Conservation (phyloP, 2,329 filamentous ascomycete species). For the Botrytis fabae region DNA sequence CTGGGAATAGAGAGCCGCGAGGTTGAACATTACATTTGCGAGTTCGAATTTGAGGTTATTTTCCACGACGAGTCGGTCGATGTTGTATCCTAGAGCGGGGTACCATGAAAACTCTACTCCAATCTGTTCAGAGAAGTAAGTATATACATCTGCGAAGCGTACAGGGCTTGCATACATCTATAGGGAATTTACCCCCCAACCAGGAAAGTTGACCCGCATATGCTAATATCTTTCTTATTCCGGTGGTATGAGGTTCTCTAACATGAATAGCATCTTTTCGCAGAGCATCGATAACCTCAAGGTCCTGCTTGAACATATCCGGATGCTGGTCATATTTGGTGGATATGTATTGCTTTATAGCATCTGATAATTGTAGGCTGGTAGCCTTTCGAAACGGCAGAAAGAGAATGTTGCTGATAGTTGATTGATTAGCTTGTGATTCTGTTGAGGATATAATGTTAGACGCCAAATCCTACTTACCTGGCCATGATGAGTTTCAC, state of each 20-base stretch:
- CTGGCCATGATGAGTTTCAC: conserved; percentile 17
- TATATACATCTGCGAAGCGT: conserved; percentile 17
- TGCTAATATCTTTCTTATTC: conserved; percentile 81
- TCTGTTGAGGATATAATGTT: too few species aligned
- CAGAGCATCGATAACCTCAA: conserved; percentile 80
- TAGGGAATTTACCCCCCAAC: conserved; percentile 93
- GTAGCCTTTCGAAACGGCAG: conserved; percentile 82
- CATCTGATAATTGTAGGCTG: conserved; percentile 72
- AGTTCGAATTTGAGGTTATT: conserved; percentile 79
- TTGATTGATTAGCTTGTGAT: conserved; percentile 20
- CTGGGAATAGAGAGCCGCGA: conserved; percentile 90
- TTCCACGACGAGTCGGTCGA: conserved; percentile 65
- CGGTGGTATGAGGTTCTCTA: conserved; percentile 82
- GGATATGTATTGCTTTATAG: conserved; percentile 93
- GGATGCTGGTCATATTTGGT: conserved; percentile 98
- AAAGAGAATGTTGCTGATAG: conserved; percentile 40
- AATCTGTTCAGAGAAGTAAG: conserved; percentile 55
- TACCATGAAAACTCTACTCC: conserved; percentile 98
- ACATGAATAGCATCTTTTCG: conserved; percentile 86
- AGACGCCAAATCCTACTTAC: conserved; percentile 6
- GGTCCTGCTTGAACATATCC: conserved; percentile 90
- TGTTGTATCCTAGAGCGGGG: conserved; percentile 87
- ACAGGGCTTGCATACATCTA: conserved; percentile 65
- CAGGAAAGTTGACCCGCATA: conserved; percentile 93
- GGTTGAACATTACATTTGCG: conserved; percentile 89